Evolutionary conservation across 2,329 filamentous ascomycete species (phyloP).

Genomic region (Verticillium nubilum): DNA sequence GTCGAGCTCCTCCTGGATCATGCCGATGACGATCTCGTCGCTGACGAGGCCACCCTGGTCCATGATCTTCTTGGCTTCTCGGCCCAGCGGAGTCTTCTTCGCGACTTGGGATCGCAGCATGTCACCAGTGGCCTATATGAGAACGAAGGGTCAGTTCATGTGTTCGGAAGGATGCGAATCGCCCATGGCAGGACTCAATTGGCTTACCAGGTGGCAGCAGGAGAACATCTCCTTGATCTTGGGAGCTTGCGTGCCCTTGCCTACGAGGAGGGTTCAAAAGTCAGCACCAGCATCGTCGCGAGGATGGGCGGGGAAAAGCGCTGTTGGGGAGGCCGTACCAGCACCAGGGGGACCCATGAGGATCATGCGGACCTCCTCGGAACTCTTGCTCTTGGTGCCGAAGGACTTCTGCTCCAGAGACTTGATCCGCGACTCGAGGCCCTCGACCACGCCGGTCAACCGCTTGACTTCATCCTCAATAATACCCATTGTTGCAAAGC

Average conservation of each 20-base stretch:
- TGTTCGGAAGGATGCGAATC: constrained; percentile 3
- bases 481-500: constrained; percentile 68
- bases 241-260: constrained; percentile 97
- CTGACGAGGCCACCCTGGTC: constrained; percentile 95
- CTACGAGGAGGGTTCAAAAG: constrained; percentile 39
- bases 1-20: constrained; percentile 97
- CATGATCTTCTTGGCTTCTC: constrained; percentile 99
- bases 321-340: constrained; percentile 54
- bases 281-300: constrained; percentile 1
- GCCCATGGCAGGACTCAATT: constrained; percentile 12
- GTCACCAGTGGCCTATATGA: constrained; percentile 81
- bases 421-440: constrained; percentile 81
- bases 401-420: constrained; percentile 73
- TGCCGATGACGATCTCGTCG: constrained; percentile 98
- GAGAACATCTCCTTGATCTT: constrained; percentile 98
- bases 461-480: constrained; percentile 80
- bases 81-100: constrained; percentile 90
- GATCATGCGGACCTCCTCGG: constrained; percentile 84
- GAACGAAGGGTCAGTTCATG: constrained; percentile 7
- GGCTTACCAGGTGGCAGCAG: constrained; percentile 87
- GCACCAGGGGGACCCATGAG: constrained; percentile 96
- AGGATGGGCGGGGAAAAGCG: not conserved
- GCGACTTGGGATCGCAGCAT: constrained; percentile 98
- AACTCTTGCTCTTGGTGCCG: constrained; percentile 45
- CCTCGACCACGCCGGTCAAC: constrained; percentile 77